Evolutionary conservation across 1,284 basidiomycete genomes (phyloP).

Genomic region (Naganishia albida): DNA sequence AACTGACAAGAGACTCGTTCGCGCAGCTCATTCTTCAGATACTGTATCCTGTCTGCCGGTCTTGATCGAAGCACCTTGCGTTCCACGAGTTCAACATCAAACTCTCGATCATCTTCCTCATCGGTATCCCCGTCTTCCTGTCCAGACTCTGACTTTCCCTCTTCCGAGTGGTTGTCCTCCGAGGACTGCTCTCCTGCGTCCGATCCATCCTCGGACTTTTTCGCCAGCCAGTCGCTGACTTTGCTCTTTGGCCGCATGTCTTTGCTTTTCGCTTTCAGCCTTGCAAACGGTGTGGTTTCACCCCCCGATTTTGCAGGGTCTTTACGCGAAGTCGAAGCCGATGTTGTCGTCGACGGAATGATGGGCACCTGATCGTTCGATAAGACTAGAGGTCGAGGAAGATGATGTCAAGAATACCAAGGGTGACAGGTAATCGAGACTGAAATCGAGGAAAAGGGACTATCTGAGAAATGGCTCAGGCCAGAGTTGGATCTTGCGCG

Average conservation of each 20-base stretch:
- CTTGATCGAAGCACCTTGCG: conserved; percentile 19
- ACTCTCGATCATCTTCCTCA: conserved; percentile 7
- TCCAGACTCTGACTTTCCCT: background rate
- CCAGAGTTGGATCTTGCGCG: background rate
- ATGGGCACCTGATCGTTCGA: conserved; percentile 5
- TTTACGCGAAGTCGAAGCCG: conserved; percentile 6
- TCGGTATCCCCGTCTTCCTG: conserved; percentile 3
- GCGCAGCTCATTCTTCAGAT: conserved; percentile 21
- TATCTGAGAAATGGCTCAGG: background rate
- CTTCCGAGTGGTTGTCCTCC: background rate
- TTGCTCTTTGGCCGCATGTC: conserved; percentile 47
- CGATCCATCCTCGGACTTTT: conserved; percentile 33
- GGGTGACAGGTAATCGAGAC: background rate
- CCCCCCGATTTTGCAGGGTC: conserved; percentile 19
- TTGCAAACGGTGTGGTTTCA: conserved; percentile 22
- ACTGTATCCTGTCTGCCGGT: conserved; percentile 23
- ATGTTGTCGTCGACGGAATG: conserved; percentile 25
- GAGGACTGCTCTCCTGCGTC: conserved; percentile 6
- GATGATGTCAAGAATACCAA: too few relatives aligned
- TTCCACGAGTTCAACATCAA: conserved; percentile 22
- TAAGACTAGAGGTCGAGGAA: background rate
- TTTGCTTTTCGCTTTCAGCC: conserved; percentile 27
- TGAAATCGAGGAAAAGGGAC: background rate
- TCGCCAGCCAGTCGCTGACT: conserved; percentile 52
- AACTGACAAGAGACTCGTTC: conserved; percentile 6